These are phyloP conservation scores for Chlorella sp. DNA, from an alignment of 139 green algal genomes.

Conservation along the genomic window DNA sequence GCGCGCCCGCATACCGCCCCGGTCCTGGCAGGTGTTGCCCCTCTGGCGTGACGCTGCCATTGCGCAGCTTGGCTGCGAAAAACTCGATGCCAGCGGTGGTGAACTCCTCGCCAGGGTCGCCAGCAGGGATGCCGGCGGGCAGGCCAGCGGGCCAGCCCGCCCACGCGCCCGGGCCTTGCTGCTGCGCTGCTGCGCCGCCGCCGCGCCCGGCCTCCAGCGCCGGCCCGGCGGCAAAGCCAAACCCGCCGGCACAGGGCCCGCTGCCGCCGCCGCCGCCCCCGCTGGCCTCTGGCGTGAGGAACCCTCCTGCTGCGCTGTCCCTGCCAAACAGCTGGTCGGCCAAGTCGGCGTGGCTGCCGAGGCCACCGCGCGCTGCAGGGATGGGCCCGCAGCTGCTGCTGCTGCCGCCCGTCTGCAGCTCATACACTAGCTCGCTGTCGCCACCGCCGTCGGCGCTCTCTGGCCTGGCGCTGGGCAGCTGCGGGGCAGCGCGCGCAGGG, in stretches of 20 bases:
- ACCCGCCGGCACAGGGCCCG: background rate
- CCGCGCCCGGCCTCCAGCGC: background rate
- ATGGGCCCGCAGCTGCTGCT: no score
- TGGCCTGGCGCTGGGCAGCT: background rate
- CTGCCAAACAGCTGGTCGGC: no score
- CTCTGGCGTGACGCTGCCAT: conserved; percentile 9
- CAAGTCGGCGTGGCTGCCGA: no score
- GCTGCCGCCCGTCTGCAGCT: conserved; percentile 1
- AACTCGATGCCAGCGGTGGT: background rate
- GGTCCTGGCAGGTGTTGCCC: background rate
- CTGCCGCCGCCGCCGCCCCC: background rate
- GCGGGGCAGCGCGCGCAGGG: no score
- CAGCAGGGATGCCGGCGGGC: no score
- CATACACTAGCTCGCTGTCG: conserved; percentile 21
- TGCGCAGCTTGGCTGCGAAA: conserved; percentile 7
- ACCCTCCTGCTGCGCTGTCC: no score
- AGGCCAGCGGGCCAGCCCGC: no score
- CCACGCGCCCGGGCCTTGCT: background rate
- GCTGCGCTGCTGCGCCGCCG: background rate
- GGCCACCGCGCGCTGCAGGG: no score
- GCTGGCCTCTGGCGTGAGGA: background rate
- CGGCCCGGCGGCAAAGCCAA: background rate
- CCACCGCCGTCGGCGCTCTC: background rate
- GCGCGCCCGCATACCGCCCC: conserved; percentile 10
- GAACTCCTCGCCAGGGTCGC: background rate